Evolutionary conservation across 108 stramenopile genomes (phyloP), one percentile per base, ranked within the genome.

Genomic region (Hondaea fermentalgiana): DNA sequence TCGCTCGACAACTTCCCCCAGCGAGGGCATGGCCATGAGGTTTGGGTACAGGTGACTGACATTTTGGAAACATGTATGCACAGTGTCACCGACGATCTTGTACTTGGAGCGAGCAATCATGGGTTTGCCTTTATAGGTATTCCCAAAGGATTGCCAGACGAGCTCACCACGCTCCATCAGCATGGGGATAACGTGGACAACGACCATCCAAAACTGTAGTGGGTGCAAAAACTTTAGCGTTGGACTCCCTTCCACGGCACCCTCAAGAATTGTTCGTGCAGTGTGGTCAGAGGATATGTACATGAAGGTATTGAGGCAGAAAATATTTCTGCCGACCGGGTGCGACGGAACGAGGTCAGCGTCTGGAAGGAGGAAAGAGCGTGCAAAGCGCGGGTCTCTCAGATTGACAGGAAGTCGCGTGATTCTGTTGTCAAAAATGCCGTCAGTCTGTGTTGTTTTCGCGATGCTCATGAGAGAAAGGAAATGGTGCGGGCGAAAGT

Each of bases 141-240:
- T 47, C 14, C 49, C 51, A 53, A 83, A 83, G 19, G 76, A 47
- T 45, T 83, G 76, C 76, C 76, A 83, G 12, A 83, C 51, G 19
- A 83, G 51, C 51, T 83, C 76, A 3, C 76, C 76, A 1, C 28
- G 49, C 49, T 53, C 23, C 76, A 83, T 83, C 19, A 83, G 76
- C n/a, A 6, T 12, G 16, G 76, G 76, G 1, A 83, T 53, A 35
- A 83, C 76, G 25, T 83, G 51, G 0, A 53, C 51, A 21, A 83
- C 76, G 6, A 83, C 76, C 76, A 83, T 83, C 76, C 76, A 83
- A 45, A 83, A 83, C 76, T 83, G 76, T 6, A 83, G 76, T 12
- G 76, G 76, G 51, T 83, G 76, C 10, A 83, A 17, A 23, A 53
- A 83, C 12, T 83, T 43, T 8, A 53, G 23, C 17, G 76, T 17